Base-by-base conservation (phyloP, 108 stramenopile species). In the Asterionellopsis glacialis region DNA sequence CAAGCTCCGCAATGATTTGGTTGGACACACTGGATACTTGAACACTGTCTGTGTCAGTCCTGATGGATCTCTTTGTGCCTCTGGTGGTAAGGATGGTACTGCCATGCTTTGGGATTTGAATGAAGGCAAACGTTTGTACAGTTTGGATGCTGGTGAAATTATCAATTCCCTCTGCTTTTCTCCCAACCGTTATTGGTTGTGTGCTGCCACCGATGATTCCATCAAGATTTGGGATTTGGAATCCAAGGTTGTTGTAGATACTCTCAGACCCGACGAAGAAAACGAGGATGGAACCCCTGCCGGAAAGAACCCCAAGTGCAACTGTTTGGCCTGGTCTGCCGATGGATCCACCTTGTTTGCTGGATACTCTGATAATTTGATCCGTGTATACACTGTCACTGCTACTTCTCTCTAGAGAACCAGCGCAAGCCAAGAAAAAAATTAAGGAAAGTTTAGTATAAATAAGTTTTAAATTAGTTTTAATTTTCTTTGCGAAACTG, bases 191-290 rank as follows among this genome's bases (percentile, higher is more conserved):
- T 99, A 98, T 94, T 99, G 99, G 99, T 82, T 99, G 70, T 98
- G 97, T 73, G 99, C 99, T 41, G 99, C 98, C 61, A 99, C 99
- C 48, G 91, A 92, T 47, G 84, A 93, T 28, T 79, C 83, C 81
- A 97, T 99, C 96, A 98, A 96, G 89, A 99, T 99, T 72, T 99
- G 98, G 98, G 99, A 99, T 68, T 77, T 99, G 69, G 99, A 99
- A 80, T 79, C 77, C 74, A 99, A 99, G 95, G 69, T 90, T 54
- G 75, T 97, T 57, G 98, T 99, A 13, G 97, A 95, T 73, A 96
- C 97, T 62, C 80, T 99, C 63, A 77, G 80, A 42, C 98, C 96
- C 25, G 76, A 72, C 53, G 69, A 67, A 50, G 73, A 84, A 51
- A 81, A 33, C 7, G 33, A 2, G 5, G 33, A 33, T 33, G 33